These are phyloP conservation scores for Trametes elegans DNA, from an alignment of 768 basidiomycete genomes.

Conservation along the genomic window DNA sequence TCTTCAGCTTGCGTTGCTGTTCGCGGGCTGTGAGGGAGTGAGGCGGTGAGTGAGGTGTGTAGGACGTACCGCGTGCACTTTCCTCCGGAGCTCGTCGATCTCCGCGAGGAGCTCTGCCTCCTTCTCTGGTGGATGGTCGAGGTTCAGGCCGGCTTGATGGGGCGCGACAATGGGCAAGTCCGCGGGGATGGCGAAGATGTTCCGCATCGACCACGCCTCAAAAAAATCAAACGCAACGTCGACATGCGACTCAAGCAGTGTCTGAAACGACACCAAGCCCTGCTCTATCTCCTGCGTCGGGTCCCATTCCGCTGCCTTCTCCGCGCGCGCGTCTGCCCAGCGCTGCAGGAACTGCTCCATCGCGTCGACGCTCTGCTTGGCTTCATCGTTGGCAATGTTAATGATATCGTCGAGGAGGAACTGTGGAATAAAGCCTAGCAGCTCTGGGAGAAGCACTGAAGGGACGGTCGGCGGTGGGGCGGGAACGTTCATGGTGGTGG, in stretches of 20 bases:
- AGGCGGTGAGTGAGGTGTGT: background rate
- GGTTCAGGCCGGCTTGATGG: slow-evolving; percentile 71
- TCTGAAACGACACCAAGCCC: slow-evolving; percentile 84
- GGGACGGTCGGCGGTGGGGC: slow-evolving; percentile 30
- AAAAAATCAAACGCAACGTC: slow-evolving; percentile 92
- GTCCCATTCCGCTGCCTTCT: slow-evolving; percentile 46
- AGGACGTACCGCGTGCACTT: slow-evolving; percentile 65
- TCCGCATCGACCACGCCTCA: slow-evolving; percentile 85
- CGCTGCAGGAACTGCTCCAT: slow-evolving; percentile 75
- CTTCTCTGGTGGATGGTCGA: slow-evolving; percentile 56
- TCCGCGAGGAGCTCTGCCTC: slow-evolving; percentile 58
- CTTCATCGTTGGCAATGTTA: slow-evolving; percentile 76
- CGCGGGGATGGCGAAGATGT: slow-evolving; percentile 77
- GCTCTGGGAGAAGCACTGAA: slow-evolving; percentile 62
- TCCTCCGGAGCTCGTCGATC: slow-evolving; percentile 62
- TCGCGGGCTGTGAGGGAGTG: background rate
- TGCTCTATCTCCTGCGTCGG: slow-evolving; percentile 71
- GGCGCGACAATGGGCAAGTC: slow-evolving; percentile 71
- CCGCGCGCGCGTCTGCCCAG: slow-evolving; percentile 68
- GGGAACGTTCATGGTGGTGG: slow-evolving; percentile 22
- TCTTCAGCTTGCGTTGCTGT: slow-evolving; percentile 67
- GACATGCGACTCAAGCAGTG: slow-evolving; percentile 82
- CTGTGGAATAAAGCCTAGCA: slow-evolving; percentile 83
- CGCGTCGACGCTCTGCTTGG: slow-evolving; percentile 74
- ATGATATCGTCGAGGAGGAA: slow-evolving; percentile 84